Conservation (phyloP, 306 rosid species). For the Pyrus pyrifolia region DNA sequence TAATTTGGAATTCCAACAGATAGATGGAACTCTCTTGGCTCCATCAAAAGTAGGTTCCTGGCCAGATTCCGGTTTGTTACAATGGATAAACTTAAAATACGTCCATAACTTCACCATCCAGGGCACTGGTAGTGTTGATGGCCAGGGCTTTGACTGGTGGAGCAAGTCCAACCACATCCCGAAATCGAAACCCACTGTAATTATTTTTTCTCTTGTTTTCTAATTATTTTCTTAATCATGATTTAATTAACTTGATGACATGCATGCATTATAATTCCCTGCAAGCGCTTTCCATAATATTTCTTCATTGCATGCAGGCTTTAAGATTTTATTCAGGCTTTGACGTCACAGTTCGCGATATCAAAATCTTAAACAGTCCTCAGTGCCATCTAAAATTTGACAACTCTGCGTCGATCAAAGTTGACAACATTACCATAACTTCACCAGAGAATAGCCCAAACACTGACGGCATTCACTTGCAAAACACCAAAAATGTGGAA, state of each 20-base stretch:
- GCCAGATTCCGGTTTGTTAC: constrained; percentile 62
- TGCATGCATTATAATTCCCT: not conserved
- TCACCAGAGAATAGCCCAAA: constrained; percentile 83
- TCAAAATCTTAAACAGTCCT: constrained; percentile 77
- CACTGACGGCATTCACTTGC: constrained; percentile 94
- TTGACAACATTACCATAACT: constrained; percentile 59
- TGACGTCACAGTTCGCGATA: constrained; percentile 46
- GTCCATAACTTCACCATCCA: constrained; percentile 64
- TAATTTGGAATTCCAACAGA: constrained; percentile 37
- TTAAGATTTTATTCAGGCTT: constrained; percentile 74
- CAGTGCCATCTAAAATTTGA: constrained; percentile 88
- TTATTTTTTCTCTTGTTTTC: not conserved
- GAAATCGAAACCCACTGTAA: constrained; percentile 72
- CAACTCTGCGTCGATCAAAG: constrained; percentile 53
- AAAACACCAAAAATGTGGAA: constrained; percentile 73
- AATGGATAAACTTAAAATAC: constrained; percentile 90
- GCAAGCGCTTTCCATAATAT: not conserved
- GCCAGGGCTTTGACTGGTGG: constrained; percentile 90
- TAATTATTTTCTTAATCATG: not conserved
- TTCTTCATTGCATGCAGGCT: constrained; percentile 41
- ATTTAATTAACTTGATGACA: too few relatives aligned
- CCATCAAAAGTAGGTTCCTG: constrained; percentile 65
- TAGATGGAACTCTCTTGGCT: constrained; percentile 77
- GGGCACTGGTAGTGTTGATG: constrained; percentile 79
- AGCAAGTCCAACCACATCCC: constrained; percentile 31